Base-by-base conservation (phyloP, 768 basidiomycete genomes). In the Rhodotorula diobovata region DNA sequence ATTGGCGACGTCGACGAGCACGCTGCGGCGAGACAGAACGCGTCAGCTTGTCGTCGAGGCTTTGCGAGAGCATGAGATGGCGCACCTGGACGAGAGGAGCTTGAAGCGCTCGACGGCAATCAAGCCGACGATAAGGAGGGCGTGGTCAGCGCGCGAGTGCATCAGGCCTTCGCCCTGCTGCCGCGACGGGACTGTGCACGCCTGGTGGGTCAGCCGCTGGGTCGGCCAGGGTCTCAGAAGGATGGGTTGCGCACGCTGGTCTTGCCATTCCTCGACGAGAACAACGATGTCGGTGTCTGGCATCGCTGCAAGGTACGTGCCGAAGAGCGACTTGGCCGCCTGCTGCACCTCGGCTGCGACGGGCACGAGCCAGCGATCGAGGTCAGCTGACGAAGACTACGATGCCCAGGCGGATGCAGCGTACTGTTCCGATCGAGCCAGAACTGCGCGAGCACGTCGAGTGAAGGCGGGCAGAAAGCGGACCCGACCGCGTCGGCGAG, bases 71-170 rank as follows among this genome's bases (percentile, higher is more conserved):
- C 9, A 45, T 23, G 21, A 61, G 37, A 23, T 0, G n/a, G 72
- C 82, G 61, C 77, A 93, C 94, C 83, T 86, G 1, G 87, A 84
- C 15, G 89, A 86, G 37, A 97, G 83, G 4, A 92, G 80, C 68
- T 84, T 87, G 77, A 90, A 90, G 76, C 89, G 89, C 76, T 91
- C 89, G 39, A 87, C 82, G 8, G 93, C 90, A 66, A 95, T 84
- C 72, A 88, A 88, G 0, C 93, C 93, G 51, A 91, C 87, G 35
- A 97, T 81, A 62, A 90, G 88, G 9, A 97, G 81, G 0, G 92
- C 88, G 57, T 88, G 84, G 0, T 84, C 84, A 88, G 11, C 88
- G 88, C 90, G 63, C 2, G 37, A 32, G 35, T 56, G 66, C 32
- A 56, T 20, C 11, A 21, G 8, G n/a, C 23, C 50, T 0, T 34